A percentile compares a stretch with the other conserved stretches of the same genome.
Conservation (phyloP, 495 filamentous ascomycete genomes). For the Glonium stellatum region DNA sequence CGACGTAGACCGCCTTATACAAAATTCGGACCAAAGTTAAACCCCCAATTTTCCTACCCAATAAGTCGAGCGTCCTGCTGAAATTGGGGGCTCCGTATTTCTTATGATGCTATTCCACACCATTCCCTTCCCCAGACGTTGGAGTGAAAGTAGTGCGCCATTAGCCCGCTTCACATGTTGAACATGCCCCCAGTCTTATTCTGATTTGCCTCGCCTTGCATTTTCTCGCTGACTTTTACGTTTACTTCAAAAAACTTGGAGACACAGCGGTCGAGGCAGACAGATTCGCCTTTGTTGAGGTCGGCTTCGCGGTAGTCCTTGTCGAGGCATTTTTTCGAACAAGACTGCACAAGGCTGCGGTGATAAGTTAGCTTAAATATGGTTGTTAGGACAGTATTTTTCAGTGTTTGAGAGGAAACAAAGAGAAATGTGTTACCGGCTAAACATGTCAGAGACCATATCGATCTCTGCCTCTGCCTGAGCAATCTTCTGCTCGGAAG, state of each 20-base stretch:
- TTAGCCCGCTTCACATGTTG: constrained; percentile 43
- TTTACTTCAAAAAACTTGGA: constrained; percentile 97
- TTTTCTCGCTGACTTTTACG: constrained; percentile 82
- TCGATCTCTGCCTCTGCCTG: constrained; percentile 90
- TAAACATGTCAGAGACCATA: constrained; percentile 94
- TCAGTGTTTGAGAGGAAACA: constrained; percentile 1
- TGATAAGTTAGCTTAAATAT: neutral
- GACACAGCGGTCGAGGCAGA: constrained; percentile 94
- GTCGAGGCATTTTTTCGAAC: constrained; percentile 87
- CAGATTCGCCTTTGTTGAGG: constrained; percentile 95
- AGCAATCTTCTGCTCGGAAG: constrained; percentile 91
- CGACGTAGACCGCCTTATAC: neutral
- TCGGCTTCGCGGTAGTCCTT: constrained; percentile 86
- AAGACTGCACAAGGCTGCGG: constrained; percentile 72
- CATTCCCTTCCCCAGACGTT: too few relatives aligned
- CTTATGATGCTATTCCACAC: neutral
- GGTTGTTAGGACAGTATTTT: neutral
- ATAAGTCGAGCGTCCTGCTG: too few relatives aligned
- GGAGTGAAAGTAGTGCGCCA: neutral
- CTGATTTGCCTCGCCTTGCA: constrained; percentile 56
- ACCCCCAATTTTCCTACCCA: too few relatives aligned
- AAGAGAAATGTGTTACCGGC: constrained; percentile 54
- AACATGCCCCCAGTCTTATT: constrained; percentile 40
- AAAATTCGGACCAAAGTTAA: neutral
- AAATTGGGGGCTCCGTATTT: too few relatives aligned